These are phyloP conservation scores for Sporothrix phasma DNA, from an alignment of 2,329 filamentous ascomycete genomes.

Conservation along the genomic window DNA sequence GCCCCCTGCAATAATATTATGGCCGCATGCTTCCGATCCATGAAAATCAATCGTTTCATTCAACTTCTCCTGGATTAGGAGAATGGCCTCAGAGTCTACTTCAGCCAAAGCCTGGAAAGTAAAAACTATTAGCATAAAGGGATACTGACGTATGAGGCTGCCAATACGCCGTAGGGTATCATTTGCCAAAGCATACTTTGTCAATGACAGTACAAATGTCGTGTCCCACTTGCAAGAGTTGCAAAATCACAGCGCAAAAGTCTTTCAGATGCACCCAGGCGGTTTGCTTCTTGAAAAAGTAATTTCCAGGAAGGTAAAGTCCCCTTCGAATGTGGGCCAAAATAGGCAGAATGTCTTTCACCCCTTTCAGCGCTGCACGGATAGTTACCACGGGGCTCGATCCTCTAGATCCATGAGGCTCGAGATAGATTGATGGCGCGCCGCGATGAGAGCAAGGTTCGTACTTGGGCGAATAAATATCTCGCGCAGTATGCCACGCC, in stretches of 20 bases:
- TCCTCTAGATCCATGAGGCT: conserved; percentile 62
- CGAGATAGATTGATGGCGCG: conserved; percentile 60
- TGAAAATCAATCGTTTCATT: conserved; percentile 67
- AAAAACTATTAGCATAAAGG: too few relatives aligned
- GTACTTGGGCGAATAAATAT: conserved; percentile 71
- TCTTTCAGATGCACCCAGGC: conserved; percentile 63
- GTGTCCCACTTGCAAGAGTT: conserved; percentile 39
- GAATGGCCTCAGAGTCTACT: neutral
- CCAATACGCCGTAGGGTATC: neutral
- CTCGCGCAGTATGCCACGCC: conserved; percentile 62
- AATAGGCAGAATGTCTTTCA: conserved; percentile 65
- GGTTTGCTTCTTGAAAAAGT: conserved; percentile 48
- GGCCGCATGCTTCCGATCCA: conserved; percentile 57
- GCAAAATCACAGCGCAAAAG: conserved; percentile 63
- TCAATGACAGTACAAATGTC: neutral
- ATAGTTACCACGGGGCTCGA: conserved; percentile 44
- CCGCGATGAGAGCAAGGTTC: conserved; percentile 55
- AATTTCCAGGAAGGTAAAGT: conserved; percentile 43
- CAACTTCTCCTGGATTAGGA: neutral
- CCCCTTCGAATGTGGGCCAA: conserved; percentile 69
- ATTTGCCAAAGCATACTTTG: neutral
- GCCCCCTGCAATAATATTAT: conserved; percentile 67
- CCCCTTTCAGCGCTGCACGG: conserved; percentile 51
- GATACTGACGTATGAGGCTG: too few relatives aligned
- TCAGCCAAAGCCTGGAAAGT: conserved; percentile 3